Conservation (phyloP, 2,329 filamentous ascomycete genomes). For the Bipolaris oryzae region DNA sequence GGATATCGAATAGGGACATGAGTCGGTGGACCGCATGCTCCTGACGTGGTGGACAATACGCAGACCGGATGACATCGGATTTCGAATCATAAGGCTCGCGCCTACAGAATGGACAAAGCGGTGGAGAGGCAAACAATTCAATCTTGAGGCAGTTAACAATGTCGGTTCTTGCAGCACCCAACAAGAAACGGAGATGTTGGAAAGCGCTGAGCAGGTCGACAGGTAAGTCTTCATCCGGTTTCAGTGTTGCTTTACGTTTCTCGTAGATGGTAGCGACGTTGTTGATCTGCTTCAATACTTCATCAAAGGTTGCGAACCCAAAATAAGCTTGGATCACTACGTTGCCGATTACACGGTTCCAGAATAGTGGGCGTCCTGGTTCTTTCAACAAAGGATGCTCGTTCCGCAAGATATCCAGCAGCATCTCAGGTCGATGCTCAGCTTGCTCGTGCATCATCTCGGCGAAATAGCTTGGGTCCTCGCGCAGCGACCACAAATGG, state of each 20-base stretch:
- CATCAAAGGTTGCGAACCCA: constrained; percentile 20
- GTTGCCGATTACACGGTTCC: constrained; percentile 21
- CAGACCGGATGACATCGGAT: background rate
- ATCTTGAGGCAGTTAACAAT: constrained; percentile 1
- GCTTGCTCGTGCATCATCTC: constrained; percentile 52
- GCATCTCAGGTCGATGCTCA: constrained; percentile 52
- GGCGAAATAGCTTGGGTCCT: constrained; percentile 65
- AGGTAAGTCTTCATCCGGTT: constrained; percentile 11
- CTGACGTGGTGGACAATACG: constrained; percentile 6
- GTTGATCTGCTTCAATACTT: constrained; percentile 18
- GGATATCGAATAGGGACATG: constrained; percentile 15
- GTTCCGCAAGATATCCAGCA: constrained; percentile 8
- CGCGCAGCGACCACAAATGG: constrained; percentile 55
- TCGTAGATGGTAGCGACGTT: constrained; percentile 10
- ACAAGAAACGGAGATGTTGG: constrained; percentile 17
- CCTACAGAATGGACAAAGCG: background rate
- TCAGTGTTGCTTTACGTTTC: constrained; percentile 4
- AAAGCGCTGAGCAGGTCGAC: constrained; percentile 19
- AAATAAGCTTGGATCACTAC: constrained; percentile 8
- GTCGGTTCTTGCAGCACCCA: constrained; percentile 8
- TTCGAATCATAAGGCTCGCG: background rate
- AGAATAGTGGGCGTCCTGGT: constrained; percentile 15
- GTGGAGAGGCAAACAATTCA: background rate
- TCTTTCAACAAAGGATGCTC: background rate
- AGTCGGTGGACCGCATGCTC: constrained; percentile 13